Conservation (phyloP, 169 alveolate species). For the Theileria annulata region DNA sequence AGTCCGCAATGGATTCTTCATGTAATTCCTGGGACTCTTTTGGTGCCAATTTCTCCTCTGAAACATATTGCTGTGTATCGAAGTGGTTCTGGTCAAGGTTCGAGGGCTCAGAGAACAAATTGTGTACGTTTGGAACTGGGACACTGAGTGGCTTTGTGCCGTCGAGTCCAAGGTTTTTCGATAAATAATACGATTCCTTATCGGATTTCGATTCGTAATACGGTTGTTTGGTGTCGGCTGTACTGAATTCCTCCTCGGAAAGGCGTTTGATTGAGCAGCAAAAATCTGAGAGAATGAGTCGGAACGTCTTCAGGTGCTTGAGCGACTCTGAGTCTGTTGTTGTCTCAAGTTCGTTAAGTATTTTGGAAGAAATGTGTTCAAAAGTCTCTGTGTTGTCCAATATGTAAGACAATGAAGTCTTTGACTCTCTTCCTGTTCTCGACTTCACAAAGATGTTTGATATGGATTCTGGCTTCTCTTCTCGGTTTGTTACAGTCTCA, state of each 20-base stretch:
- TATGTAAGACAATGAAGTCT: slow-evolving; percentile 72
- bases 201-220: background rate
- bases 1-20: background rate
- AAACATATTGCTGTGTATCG: background rate
- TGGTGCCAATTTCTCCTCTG: background rate
- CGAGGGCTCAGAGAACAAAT: slow-evolving; percentile 23
- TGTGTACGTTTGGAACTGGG: slow-evolving; percentile 58
- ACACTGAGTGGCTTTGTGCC: slow-evolving; percentile 15
- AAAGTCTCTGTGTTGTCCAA: slow-evolving; percentile 69
- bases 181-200: slow-evolving; percentile 2
- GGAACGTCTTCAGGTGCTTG: slow-evolving; percentile 56
- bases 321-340: slow-evolving; percentile 53
- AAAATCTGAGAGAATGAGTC: slow-evolving; percentile 36
- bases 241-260: slow-evolving; percentile 64
- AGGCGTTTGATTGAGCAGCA: slow-evolving; percentile 52
- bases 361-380: slow-evolving; percentile 66
- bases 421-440: slow-evolving; percentile 72
- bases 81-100: background rate
- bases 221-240: slow-evolving; percentile 20
- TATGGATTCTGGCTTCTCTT: slow-evolving; percentile 14
- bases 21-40: background rate
- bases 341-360: slow-evolving; percentile 61
- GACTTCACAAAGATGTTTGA: slow-evolving; percentile 69
- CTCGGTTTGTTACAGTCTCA: background rate
- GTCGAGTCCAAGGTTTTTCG: slow-evolving; percentile 20